Evolutionary conservation across 2,329 filamentous ascomycete genomes (phyloP), one percentile per base, ranked within the genome.

Genomic region (Didymella segeticola): DNA sequence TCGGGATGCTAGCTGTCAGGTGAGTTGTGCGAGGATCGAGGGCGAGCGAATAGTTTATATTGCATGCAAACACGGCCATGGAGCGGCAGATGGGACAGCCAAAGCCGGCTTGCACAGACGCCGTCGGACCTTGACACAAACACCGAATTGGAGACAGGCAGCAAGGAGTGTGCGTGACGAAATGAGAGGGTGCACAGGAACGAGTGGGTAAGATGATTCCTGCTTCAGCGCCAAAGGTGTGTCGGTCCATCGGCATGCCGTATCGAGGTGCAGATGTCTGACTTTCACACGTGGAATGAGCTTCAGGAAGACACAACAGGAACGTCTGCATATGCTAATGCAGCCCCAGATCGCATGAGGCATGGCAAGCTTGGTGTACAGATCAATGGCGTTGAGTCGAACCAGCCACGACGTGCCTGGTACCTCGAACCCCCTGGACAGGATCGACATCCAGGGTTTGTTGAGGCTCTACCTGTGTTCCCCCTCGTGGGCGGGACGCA

Each of bases 281-380:
- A 47, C 42, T 38, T 53, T 55, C 39, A 61, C 66, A 69, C 66
- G 68, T 70, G 67, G 66, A 64, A 69, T 68, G 57, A 58, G 59
- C 47, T 59, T 58, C 51, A 52, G 58, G 60, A 62, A 63, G 53
- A 54, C 61, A 64, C 63, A 50, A 56, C 66, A 67, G 58, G 48
- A 54, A 52, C 38, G 43, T 54, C 50, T 57, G 58, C 58, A 56
- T 58, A 46, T 54, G 39, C 56, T 41, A 39, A 33, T 49, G 43
- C 56, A 59, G 55, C 59, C 52, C 47, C 39, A 15, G 30, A 37
- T 37, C 52, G 26, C 42, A 36, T 37, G 15, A 27, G 53, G 58
- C 54, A 54, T 58, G 43, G 36, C 23, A 29, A 43, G 33, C n/a
- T 20, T 30, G 42, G 51, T 23, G 33, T 26, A 41, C 22, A 27